Conservation (phyloP, 1,284 basidiomycete species). For the Cryptococcus wingfieldii region DNA sequence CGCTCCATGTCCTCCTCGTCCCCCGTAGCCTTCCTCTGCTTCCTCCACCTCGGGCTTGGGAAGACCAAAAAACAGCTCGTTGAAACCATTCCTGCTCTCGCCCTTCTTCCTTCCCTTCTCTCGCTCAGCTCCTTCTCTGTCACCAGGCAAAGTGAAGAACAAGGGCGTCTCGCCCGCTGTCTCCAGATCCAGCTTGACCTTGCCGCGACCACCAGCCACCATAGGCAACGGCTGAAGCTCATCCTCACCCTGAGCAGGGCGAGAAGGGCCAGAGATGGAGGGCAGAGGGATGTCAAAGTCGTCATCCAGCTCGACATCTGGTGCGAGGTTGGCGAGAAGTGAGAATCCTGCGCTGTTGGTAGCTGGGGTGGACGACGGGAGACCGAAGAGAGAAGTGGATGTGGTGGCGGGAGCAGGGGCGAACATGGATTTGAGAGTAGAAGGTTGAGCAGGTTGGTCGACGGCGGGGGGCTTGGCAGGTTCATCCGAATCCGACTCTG, state of each 20-base stretch:
- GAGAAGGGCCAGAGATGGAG: slow-evolving; percentile 6
- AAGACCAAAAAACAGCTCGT: slow-evolving; percentile 9
- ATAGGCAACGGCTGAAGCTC: slow-evolving; percentile 17
- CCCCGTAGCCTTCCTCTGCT: background rate
- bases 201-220: slow-evolving; percentile 13
- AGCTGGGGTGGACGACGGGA: slow-evolving; percentile 2
- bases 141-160: slow-evolving; percentile 37
- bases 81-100: slow-evolving; percentile 16
- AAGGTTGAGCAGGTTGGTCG: background rate
- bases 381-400: background rate
- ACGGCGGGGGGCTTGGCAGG: background rate
- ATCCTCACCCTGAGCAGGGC: slow-evolving; percentile 6
- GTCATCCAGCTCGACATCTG: slow-evolving; percentile 45
- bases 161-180: slow-evolving; percentile 31
- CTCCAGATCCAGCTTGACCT: slow-evolving; percentile 30
- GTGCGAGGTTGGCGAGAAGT: slow-evolving; percentile 33
- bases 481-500: slow-evolving; percentile 14
- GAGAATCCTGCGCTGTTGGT: slow-evolving; percentile 27
- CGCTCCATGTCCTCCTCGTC: background rate
- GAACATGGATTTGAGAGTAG: slow-evolving; percentile 4
- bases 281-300: slow-evolving; percentile 38
- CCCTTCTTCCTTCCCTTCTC: slow-evolving; percentile 9
- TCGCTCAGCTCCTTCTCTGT: slow-evolving; percentile 5
- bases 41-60: background rate
- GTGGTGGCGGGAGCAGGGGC: slow-evolving; percentile 9